Conservation (phyloP, 2,329 filamentous ascomycete genomes). For the Xylaria sp. region DNA sequence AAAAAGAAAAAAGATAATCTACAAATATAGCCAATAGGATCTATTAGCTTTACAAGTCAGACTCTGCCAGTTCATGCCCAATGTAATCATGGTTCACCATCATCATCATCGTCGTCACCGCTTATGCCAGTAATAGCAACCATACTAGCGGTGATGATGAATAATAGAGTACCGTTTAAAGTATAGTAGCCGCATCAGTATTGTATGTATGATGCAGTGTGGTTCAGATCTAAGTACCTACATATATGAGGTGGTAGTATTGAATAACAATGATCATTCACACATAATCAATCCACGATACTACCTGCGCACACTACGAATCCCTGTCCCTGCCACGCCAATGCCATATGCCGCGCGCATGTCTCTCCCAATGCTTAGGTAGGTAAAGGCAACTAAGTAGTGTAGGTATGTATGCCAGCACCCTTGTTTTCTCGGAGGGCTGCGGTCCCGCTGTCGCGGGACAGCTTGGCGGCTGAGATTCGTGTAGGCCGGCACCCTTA, state of each 20-base stretch:
- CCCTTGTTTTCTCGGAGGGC: slow-evolving; percentile 12
- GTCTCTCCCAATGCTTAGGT: background rate
- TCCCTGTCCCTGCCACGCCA: slow-evolving; percentile 22
- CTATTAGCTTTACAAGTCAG: background rate
- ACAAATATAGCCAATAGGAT: background rate
- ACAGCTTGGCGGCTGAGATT: slow-evolving; percentile 37
- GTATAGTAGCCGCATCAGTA: no score
- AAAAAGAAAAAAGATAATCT: background rate
- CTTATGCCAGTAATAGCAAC: background rate
- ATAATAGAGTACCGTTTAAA: no score
- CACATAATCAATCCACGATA: slow-evolving; percentile 7
- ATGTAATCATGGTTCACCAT: background rate
- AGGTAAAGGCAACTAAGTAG: no score
- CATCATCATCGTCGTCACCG: background rate
- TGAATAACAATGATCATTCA: slow-evolving; percentile 1
- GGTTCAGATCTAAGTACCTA: background rate
- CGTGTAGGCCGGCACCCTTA: background rate
- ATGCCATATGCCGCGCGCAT: slow-evolving; percentile 15
- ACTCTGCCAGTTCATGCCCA: slow-evolving; percentile 4
- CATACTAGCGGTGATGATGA: background rate
- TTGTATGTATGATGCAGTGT: no score
- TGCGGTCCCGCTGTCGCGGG: slow-evolving; percentile 29
- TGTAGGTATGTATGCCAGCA: slow-evolving; percentile 9
- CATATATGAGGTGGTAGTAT: slow-evolving; percentile 18
- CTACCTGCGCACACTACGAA: slow-evolving; percentile 8